Evolutionary conservation across 2,329 filamentous ascomycete genomes (phyloP), one percentile per base, ranked within the genome.

Genomic region (Colletotrichum chlorophyti): DNA sequence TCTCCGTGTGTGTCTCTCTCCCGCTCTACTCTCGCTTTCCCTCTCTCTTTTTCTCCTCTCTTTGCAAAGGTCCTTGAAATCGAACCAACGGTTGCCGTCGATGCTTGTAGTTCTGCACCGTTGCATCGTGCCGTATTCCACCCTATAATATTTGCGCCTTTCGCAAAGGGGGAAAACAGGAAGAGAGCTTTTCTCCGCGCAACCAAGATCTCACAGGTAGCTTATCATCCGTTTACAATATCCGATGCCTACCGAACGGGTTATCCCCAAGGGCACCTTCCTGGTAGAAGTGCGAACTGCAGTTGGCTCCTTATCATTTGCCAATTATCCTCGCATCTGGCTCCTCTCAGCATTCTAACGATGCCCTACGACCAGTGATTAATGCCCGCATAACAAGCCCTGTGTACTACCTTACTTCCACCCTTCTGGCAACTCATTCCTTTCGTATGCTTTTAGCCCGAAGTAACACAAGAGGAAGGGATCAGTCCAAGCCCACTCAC

Each of bases 391-490:
- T n/a, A n/a, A n/a, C n/a, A n/a, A n/a, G n/a, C n/a, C n/a, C n/a
- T n/a, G n/a, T n/a, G n/a, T n/a, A n/a, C n/a, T n/a, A n/a, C n/a
- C n/a, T 32, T 53, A 31, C 27, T 29, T 43, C 35, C 32, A n/a
- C 40, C 27, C 19, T 58, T 17, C 48, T 27, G 27, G 17, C 41
- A 10, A 15, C n/a, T 53, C 29, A 29, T 47, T 53, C 34, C 47
- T 53, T n/a, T n/a, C 54, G 54, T 47, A 21, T 34, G 34, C 49
- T 17, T 53, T 58, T 53, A 34, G 21, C 54, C 54, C 54, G 54
- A 53, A 34, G 24, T 21, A 38, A 41, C n/a, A 46, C 15, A 37
- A 43, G 54, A n/a, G n/a, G n/a, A n/a, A n/a, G n/a, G n/a, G n/a
- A n/a, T n/a, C n/a, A n/a, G n/a, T n/a, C n/a, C n/a, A n/a, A n/a